Base-by-base conservation (phyloP, 2,329 filamentous ascomycete genomes). In the Chrysoporthe cubensis region DNA sequence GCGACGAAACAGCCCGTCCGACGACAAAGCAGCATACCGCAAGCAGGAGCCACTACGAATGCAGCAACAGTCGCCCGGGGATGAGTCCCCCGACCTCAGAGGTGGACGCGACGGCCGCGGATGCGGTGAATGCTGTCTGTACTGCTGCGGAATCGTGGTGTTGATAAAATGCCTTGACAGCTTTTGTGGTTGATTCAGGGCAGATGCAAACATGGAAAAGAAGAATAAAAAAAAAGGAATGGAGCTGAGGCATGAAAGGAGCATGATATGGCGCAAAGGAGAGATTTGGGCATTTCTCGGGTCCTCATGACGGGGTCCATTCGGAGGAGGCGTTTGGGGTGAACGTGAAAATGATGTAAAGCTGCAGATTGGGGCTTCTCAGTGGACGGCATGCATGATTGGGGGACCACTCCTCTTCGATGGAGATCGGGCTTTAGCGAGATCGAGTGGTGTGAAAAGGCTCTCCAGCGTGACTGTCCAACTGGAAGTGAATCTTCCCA, bases 121-220 rank as follows among this genome's bases (percentile, higher is more conserved):
- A 4, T 58, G 42, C 18, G 34, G 63, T 14, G 63, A 65, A 34
- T 65, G 63, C 26, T 65, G 63, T 50, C 18, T 65, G 32, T 65
- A 65, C 54, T 65, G 63, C 63, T 65, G 63, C 54, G 63, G 63
- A 2, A 65, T 65, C 37, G 54, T 65, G 40, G 42, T 65, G 26
- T 50, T 65, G 54, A 65, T 65, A 43, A 65, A 65, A 32, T 65
- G 63, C 26, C 63, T 65, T 2, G 63, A 65, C 54, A 48, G 42
- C 42, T 34, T 65, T 3, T 65, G 63, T 9, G 54, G 62, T 6
- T 64, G 26, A 58, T 18, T 21, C 4, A 8, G 8, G 3, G 42
- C 8, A n/a, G 37, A 9, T n/a, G 3, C 9, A 37, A 13, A 42
- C 18, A 56, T 21, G 13, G 16, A 21, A 18, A 13, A 11, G 5